Evolutionary conservation across 352 stramenopile genomes (phyloP).

Genomic region (Thalassiosira mediterranea): DNA sequence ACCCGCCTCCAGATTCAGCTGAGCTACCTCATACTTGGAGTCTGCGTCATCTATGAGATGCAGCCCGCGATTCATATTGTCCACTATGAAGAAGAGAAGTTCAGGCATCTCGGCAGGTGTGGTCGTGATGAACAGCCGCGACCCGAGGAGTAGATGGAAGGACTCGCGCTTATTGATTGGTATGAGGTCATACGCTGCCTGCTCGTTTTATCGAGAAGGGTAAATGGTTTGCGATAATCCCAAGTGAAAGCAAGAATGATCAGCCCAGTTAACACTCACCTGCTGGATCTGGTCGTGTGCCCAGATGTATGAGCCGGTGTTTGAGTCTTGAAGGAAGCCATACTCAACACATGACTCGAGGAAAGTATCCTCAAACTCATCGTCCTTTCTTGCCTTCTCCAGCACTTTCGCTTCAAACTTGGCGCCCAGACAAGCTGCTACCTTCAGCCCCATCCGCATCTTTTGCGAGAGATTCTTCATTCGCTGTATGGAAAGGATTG

Average conservation of each 20-base stretch:
- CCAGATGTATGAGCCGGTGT: background rate
- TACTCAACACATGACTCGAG: conserved; percentile 15
- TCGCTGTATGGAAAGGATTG: no score
- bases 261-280: background rate
- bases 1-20: conserved; percentile 40
- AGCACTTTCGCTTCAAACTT: conserved; percentile 23
- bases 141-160: conserved; percentile 63
- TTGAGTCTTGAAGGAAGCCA: conserved; percentile 7
- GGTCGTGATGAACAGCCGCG: conserved; percentile 43
- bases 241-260: background rate
- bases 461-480: conserved; percentile 16
- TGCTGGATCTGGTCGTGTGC: conserved; percentile 31
- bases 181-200: conserved; percentile 22
- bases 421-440: conserved; percentile 25
- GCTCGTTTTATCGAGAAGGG: conserved; percentile 26
- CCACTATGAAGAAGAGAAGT: conserved; percentile 37
- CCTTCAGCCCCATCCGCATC: conserved; percentile 25
- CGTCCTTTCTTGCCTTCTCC: background rate
- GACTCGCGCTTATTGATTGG: conserved; percentile 29
- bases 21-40: conserved; percentile 38
- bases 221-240: conserved; percentile 9
- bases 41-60: conserved; percentile 18
- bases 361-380: conserved; percentile 20
- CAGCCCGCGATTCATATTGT: conserved; percentile 19
- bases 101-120: conserved; percentile 31